These are phyloP conservation scores for Scutellaria barbata DNA, from an alignment of 257 asterid genomes.

Conservation along the genomic window DNA sequence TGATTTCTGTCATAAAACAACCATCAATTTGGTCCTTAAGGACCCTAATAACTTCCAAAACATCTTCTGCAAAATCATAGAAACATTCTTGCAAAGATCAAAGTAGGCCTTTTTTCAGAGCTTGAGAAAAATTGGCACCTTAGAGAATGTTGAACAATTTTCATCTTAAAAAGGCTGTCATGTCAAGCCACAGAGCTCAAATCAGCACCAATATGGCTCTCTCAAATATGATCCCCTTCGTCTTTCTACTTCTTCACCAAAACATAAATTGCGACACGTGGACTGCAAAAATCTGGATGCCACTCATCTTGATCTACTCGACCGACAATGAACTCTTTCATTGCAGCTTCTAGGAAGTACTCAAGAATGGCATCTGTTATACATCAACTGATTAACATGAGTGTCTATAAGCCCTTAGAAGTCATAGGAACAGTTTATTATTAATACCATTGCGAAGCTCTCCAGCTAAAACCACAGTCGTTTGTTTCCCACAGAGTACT, in stretches of 20 bases:
- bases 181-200: too few species aligned
- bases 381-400: conserved; percentile 21
- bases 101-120: too few species aligned
- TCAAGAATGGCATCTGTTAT: conserved; percentile 85
- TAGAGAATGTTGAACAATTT: too few species aligned
- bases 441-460: conserved; percentile 89
- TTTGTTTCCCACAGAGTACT: conserved; percentile 69
- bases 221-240: background rate
- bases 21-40: too few species aligned
- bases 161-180: too few species aligned
- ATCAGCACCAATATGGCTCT: background rate
- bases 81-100: too few species aligned
- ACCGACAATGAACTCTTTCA: conserved; percentile 68
- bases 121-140: too few species aligned
- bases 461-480: conserved; percentile 86
- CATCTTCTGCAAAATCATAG: too few species aligned
- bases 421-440: conserved; percentile 4
- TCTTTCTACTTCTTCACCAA: conserved; percentile 62
- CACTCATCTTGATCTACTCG: conserved; percentile 72
- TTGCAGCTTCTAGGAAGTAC: conserved; percentile 79
- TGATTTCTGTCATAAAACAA: too few species aligned
- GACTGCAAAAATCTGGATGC: conserved; percentile 87
- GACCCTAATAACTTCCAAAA: too few species aligned
- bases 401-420: background rate
- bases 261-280: conserved; percentile 74